Evolutionary conservation across 805 yeast genomes (phyloP).

Genomic region (Wickerhamomyces hampshirensis): DNA sequence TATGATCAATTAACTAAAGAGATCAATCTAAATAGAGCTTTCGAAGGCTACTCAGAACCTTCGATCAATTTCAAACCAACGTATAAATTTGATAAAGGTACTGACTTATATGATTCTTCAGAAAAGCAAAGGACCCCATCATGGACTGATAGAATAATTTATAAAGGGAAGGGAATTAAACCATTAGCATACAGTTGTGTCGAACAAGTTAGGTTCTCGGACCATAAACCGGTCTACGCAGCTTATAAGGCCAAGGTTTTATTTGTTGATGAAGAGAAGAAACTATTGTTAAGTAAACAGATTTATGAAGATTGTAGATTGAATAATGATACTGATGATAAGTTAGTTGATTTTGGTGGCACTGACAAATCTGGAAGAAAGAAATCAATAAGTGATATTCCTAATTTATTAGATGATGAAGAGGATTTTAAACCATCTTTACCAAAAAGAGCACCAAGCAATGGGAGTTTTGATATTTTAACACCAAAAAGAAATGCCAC

Average conservation of each 20-base stretch:
- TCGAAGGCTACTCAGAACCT: conserved; percentile 72
- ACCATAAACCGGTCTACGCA: conserved; percentile 91
- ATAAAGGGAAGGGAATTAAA: conserved; percentile 49
- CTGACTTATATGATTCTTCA: conserved; percentile 75
- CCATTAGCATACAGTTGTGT: conserved; percentile 70
- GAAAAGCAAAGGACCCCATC: conserved; percentile 93
- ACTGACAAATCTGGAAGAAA: conserved; percentile 8
- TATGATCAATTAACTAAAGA: conserved; percentile 78
- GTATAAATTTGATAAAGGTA: conserved; percentile 85
- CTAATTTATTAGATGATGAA: conserved; percentile 21
- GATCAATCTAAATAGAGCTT: conserved; percentile 62
- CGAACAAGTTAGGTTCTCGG: conserved; percentile 60
- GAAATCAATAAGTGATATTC: conserved; percentile 8
- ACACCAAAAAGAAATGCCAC: conserved; percentile 19
- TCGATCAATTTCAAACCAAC: conserved; percentile 82
- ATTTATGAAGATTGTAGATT: conserved; percentile 55
- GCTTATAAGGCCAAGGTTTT: conserved; percentile 63
- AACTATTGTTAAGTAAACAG: conserved; percentile 48
- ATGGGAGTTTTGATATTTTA: conserved; percentile 10
- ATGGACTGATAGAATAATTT: conserved; percentile 91
- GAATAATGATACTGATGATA: conserved; percentile 26
- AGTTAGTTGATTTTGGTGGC: conserved; percentile 19
- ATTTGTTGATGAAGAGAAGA: conserved; percentile 61
- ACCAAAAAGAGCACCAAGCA: conserved; percentile 13
- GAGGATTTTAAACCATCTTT: conserved; percentile 15